These are phyloP conservation scores for Echium plantagineum DNA, from an alignment of 257 asterid genomes.

Conservation along the genomic window DNA sequence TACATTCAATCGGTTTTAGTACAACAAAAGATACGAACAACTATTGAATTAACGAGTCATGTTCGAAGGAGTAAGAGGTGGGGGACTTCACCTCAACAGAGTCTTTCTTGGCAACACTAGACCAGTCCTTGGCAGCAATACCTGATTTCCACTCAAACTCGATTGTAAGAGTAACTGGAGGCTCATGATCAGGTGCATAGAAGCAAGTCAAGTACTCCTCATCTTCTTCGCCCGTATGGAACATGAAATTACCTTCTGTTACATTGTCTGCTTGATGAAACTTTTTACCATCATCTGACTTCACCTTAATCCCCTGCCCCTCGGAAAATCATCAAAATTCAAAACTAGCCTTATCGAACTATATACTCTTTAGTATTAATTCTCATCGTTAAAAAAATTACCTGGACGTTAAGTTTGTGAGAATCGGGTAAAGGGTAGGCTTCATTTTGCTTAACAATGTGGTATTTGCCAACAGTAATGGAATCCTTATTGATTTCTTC, in stretches of 20 bases:
- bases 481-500: slow-evolving; percentile 81
- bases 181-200: slow-evolving; percentile 15
- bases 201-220: slow-evolving; percentile 18
- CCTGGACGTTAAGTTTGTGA: slow-evolving; percentile 37
- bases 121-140: slow-evolving; percentile 16
- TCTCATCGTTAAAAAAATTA: no score
- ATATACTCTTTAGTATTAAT: no score
- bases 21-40: no score
- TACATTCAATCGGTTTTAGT: no score
- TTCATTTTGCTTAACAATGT: slow-evolving; percentile 31
- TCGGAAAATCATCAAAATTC: background rate
- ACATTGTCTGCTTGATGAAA: slow-evolving; percentile 10
- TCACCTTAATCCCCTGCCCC: slow-evolving; percentile 4
- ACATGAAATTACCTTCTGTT: slow-evolving; percentile 16
- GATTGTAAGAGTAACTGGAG: slow-evolving; percentile 10
- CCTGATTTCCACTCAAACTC: slow-evolving; percentile 21
- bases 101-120: slow-evolving; percentile 15
- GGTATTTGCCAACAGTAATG: slow-evolving; percentile 52
- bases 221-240: slow-evolving; percentile 15
- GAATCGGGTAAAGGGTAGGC: slow-evolving; percentile 36
- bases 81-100: slow-evolving; percentile 11
- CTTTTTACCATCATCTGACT: slow-evolving; percentile 8
- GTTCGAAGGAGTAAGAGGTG: background rate
- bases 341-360: background rate
- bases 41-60: background rate